Base-by-base conservation (phyloP, 352 stramenopile species). In the Phytophthora chlamydospora region DNA sequence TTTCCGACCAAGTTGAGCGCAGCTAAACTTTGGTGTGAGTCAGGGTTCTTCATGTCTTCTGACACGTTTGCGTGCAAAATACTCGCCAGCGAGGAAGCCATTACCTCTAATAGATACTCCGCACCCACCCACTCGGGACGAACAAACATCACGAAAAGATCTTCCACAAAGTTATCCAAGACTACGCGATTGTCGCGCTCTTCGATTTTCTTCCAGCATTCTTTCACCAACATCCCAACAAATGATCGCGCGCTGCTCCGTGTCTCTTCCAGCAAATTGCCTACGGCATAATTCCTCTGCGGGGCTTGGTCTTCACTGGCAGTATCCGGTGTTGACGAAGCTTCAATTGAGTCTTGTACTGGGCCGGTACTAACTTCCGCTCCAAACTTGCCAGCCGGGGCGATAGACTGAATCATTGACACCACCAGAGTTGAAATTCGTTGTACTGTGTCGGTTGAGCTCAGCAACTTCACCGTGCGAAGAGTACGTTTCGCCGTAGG, bases 131-230 rank as follows among this genome's bases (percentile, higher is more conserved):
- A 95, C 55, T 96, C 88, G 11, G 86, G 85, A n/a, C 74, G 80
- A 14, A 76, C 67, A 65, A 95, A 89, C 78, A 96, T 89, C 7
- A 75, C 67, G 12, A 96, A 71, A 32, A 96, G 49, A 59, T 96
- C 88, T 62, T 96, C 86, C 24, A 90, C 67, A 52, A 95, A 91
- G 36, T 94, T 89, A 14, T 95, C 88, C 12, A 96, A 65, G 13
- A 89, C 66, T 41, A 88, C 66, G 17, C 86, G 83, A 62, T 88
- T 82, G 49, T 93, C 81, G 32, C 80, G 68, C 29, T 93, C 85
- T 53, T 95, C 86, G 8, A 71, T 77, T 61, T 93, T 95, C 65
- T 93, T 95, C 69, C 91, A 76, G 50, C 84, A 95, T 49, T 87
- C 80, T 42, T 68, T 84, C 39, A 96, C 46, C 41, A 96, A 52